These are phyloP conservation scores for Cytidiella melzeri DNA, from an alignment of 768 basidiomycete genomes.

Conservation along the genomic window DNA sequence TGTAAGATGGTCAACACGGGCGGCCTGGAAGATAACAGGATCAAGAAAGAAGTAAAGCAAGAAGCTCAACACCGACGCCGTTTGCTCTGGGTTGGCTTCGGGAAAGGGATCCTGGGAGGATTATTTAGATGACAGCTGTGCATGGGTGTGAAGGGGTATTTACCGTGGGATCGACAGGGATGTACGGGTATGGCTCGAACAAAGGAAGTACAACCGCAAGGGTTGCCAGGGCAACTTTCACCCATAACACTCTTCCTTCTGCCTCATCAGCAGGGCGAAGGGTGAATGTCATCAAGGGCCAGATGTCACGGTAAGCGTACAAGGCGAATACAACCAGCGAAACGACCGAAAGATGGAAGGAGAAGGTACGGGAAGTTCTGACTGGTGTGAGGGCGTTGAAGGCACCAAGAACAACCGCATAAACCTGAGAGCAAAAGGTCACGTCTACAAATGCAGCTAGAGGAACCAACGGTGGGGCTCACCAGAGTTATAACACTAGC, in stretches of 20 bases:
- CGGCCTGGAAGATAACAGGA: slow-evolving; percentile 25
- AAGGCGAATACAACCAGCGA: slow-evolving; percentile 42
- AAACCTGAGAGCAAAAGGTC: slow-evolving; percentile 12
- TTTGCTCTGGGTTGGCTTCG: slow-evolving; percentile 38
- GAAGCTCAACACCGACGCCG: slow-evolving; percentile 33
- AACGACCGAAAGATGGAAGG: slow-evolving; percentile 42
- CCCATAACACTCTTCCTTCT: slow-evolving; percentile 49
- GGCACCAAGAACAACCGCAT: slow-evolving; percentile 16
- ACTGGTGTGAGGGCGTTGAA: slow-evolving; percentile 12
- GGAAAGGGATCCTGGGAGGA: slow-evolving; percentile 4
- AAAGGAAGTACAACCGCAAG: slow-evolving; percentile 45
- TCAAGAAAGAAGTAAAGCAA: slow-evolving; percentile 38
- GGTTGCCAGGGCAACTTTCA: slow-evolving; percentile 38
- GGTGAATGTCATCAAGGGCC: slow-evolving; percentile 52
- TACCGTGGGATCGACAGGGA: slow-evolving; percentile 12
- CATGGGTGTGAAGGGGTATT: neutral
- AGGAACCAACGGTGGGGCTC: neutral
- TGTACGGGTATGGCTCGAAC: slow-evolving; percentile 33
- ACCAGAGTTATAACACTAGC: slow-evolving; percentile 1
- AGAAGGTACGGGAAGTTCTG: slow-evolving; percentile 14
- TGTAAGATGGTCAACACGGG: slow-evolving; percentile 24
- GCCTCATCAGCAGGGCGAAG: slow-evolving; percentile 38
- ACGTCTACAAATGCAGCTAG: neutral
- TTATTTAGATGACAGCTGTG: neutral
- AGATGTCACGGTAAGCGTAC: slow-evolving; percentile 50